Conservation (phyloP, 345 rosid species). For the Ceriops decandra region DNA sequence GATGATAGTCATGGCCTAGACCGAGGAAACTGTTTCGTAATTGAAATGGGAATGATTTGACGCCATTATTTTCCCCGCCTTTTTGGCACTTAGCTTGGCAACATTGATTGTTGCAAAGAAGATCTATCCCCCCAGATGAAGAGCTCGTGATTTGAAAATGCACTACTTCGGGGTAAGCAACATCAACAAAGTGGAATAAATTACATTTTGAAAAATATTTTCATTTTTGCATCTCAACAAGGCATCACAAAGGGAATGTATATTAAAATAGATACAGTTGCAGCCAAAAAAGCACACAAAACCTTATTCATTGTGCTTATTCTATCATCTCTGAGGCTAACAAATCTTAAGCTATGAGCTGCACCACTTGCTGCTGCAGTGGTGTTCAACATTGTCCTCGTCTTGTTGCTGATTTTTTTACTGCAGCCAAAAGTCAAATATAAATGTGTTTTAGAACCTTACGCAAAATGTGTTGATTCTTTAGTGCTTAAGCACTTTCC, state of each 20-base stretch:
- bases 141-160: neutral
- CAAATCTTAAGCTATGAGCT: slow-evolving; percentile 31
- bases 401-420: slow-evolving; percentile 60
- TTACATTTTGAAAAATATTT: slow-evolving; percentile 2
- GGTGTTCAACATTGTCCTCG: slow-evolving; percentile 57
- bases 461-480: no score
- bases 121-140: neutral
- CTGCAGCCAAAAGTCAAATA: slow-evolving; percentile 38
- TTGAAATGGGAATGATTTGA: neutral
- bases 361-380: slow-evolving; percentile 39
- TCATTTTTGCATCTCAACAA: slow-evolving; percentile 17
- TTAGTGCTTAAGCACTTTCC: no score
- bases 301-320: slow-evolving; percentile 28
- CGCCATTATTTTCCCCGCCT: neutral
- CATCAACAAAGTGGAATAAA: neutral
- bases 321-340: slow-evolving; percentile 26
- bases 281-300: slow-evolving; percentile 18
- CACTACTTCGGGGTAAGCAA: no score
- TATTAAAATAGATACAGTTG: slow-evolving; percentile 40
- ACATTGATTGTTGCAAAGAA: no score
- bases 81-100: no score
- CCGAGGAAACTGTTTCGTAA: neutral
- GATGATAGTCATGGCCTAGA: neutral
- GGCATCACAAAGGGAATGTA: slow-evolving; percentile 36
- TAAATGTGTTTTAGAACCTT: no score